Evolutionary conservation across 441 rosid genomes (phyloP).

Genomic region (Syzygium syzygioides): DNA sequence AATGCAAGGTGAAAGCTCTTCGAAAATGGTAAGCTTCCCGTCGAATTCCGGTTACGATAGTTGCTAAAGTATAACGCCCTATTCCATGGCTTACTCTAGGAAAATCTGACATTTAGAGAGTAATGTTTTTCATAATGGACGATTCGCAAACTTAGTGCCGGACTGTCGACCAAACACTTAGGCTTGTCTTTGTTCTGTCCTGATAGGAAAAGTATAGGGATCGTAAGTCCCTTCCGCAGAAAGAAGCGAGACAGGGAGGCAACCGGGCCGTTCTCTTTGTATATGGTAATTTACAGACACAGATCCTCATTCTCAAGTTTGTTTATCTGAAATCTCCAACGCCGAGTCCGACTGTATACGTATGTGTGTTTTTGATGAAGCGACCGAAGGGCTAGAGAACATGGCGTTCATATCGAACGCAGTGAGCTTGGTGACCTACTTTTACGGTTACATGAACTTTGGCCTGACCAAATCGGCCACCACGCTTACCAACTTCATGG

Average conservation of each 20-base stretch:
- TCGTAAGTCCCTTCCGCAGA: constrained; percentile 13
- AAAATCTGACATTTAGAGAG: neutral
- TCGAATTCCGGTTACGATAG: neutral
- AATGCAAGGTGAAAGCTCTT: neutral
- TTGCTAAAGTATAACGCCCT: neutral
- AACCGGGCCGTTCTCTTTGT: constrained; percentile 42
- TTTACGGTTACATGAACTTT: constrained; percentile 62
- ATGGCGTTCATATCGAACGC: constrained; percentile 49
- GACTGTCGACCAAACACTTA: neutral
- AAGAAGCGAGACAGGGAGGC: constrained; percentile 32
- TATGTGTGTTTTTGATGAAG: constrained; percentile 16
- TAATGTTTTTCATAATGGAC: neutral
- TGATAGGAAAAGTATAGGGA: constrained; percentile 22
- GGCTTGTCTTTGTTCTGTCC: neutral
- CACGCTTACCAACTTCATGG: constrained; percentile 56
- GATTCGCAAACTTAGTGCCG: neutral
- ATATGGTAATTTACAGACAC: constrained; percentile 19
- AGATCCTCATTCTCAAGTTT: neutral
- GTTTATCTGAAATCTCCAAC: neutral
- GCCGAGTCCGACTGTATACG: neutral
- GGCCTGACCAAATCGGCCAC: constrained; percentile 53
- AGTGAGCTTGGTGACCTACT: constrained; percentile 45
- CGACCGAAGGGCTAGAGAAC: constrained; percentile 44
- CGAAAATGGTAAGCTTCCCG: neutral
- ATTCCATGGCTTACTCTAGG: neutral